Evolutionary conservation across 805 yeast species (phyloP).

Genomic region (Kodamaea kaohsiungensis): DNA sequence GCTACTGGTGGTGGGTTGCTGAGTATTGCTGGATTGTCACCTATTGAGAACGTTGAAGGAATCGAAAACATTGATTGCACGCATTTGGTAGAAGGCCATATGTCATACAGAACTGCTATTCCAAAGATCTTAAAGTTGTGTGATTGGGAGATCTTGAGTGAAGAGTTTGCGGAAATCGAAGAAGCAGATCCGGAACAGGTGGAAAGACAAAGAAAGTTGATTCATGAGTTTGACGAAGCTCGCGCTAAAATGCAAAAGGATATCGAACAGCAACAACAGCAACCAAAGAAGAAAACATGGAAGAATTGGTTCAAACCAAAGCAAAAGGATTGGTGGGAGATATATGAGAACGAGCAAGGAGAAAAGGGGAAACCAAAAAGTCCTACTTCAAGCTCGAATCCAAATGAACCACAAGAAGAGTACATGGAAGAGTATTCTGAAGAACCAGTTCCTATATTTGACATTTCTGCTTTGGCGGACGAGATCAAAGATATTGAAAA

Average conservation of each 20-base stretch:
- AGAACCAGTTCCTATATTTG: constrained; percentile 36
- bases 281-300: constrained; percentile 46
- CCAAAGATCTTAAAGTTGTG: constrained; percentile 71
- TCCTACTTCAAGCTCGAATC: neutral
- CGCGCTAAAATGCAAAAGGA: constrained; percentile 58
- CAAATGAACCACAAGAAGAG: constrained; percentile 14
- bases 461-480: constrained; percentile 42
- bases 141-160: constrained; percentile 82
- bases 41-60: constrained; percentile 60
- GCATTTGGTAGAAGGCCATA: constrained; percentile 86
- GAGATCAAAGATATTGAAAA: constrained; percentile 48
- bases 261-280: constrained; percentile 23
- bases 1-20: constrained; percentile 95
- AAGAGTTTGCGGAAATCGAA: constrained; percentile 92
- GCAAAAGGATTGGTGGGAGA: constrained; percentile 61
- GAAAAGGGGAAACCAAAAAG: constrained; percentile 9
- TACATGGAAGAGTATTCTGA: constrained; percentile 13
- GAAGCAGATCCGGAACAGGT: constrained; percentile 90
- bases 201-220: constrained; percentile 78
- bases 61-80: constrained; percentile 89
- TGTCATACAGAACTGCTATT: constrained; percentile 95
- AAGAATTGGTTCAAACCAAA: constrained; percentile 48
- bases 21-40: constrained; percentile 87
- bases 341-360: constrained; percentile 37
- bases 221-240: constrained; percentile 83